Evolutionary conservation across 2,329 filamentous ascomycete species (phyloP).

Genomic region (Colletotrichum spaethianum): DNA sequence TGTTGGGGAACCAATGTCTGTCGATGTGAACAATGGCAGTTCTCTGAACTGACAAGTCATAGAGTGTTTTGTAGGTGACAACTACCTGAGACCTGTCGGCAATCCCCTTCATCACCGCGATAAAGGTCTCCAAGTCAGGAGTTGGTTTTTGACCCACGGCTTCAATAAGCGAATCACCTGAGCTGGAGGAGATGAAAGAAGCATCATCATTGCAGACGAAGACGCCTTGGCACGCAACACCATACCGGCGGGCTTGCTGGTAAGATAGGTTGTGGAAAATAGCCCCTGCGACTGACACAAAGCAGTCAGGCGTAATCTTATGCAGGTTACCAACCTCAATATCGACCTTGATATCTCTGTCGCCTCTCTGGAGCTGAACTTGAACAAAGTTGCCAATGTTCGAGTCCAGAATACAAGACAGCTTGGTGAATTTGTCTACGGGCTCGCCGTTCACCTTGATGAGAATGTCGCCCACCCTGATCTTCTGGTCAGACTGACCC

Average conservation of each 20-base stretch:
- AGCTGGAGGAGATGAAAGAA: conserved; percentile 93
- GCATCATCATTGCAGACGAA: conserved; percentile 95
- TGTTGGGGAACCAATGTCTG: conserved; percentile 95
- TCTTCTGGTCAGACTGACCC: conserved; percentile 86
- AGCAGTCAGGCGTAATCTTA: conserved; percentile 94
- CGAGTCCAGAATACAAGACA: conserved; percentile 93
- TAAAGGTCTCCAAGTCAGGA: conserved; percentile 88
- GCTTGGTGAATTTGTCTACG: conserved; percentile 90
- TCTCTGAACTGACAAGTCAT: conserved; percentile 93
- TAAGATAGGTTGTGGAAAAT: conserved; percentile 98
- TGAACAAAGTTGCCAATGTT: conserved; percentile 83
- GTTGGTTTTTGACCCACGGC: conserved; percentile 93
- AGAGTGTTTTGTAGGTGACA: conserved; percentile 94
- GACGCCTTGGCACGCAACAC: conserved; percentile 92
- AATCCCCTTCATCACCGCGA: conserved; percentile 90
- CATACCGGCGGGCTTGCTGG: conserved; percentile 94
- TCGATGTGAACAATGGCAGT: conserved; percentile 79
- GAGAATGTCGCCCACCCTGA: conserved; percentile 94
- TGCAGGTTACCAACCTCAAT: conserved; percentile 91
- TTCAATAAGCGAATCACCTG: conserved; percentile 93
- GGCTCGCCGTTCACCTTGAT: conserved; percentile 94
- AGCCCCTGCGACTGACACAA: conserved; percentile 92
- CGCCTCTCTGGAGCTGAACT: conserved; percentile 88
- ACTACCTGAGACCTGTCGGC: conserved; percentile 88
- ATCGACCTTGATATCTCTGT: conserved; percentile 87